Conservation (phyloP, 768 basidiomycete species). For the Lactarius trivialis region DNA sequence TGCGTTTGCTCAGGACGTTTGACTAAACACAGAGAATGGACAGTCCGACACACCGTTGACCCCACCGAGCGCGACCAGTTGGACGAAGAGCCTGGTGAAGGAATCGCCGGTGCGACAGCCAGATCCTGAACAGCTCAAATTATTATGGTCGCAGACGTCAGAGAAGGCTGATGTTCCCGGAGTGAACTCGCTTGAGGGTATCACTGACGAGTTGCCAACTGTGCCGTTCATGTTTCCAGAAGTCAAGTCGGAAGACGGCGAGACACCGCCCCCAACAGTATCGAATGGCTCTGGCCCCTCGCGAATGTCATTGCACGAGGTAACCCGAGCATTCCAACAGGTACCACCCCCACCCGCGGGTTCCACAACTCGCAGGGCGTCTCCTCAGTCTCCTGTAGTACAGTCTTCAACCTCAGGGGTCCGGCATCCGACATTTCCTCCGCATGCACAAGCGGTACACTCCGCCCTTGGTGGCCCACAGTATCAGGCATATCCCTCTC, state of each 20-base stretch:
- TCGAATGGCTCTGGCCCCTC: constrained; percentile 43
- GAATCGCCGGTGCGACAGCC: constrained; percentile 63
- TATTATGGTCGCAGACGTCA: constrained; percentile 76
- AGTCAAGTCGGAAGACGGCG: constrained; percentile 81
- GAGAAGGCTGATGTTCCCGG: constrained; percentile 59
- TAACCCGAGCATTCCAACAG: constrained; percentile 81
- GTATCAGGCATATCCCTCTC: constrained; percentile 57
- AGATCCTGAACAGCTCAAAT: constrained; percentile 80
- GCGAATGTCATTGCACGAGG: constrained; percentile 75
- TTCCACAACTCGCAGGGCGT: constrained; percentile 40
- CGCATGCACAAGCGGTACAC: constrained; percentile 21
- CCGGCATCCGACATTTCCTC: constrained; percentile 18
- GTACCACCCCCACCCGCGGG: constrained; percentile 59
- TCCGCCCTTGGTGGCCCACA: constrained; percentile 29
- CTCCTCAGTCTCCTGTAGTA: constrained; percentile 38
- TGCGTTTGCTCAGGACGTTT: constrained; percentile 4
- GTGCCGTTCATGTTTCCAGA: constrained; percentile 79
- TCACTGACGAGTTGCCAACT: constrained; percentile 74
- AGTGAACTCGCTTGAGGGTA: constrained; percentile 77
- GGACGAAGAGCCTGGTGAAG: constrained; percentile 51
- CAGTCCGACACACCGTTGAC: constrained; percentile 42
- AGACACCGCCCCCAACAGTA: constrained; percentile 63
- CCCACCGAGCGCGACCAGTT: constrained; percentile 49
- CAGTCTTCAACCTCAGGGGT: constrained; percentile 6
- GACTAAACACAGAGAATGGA: constrained; percentile 27